Conservation (phyloP, 768 basidiomycete genomes). For the Naganishia antarctica region DNA sequence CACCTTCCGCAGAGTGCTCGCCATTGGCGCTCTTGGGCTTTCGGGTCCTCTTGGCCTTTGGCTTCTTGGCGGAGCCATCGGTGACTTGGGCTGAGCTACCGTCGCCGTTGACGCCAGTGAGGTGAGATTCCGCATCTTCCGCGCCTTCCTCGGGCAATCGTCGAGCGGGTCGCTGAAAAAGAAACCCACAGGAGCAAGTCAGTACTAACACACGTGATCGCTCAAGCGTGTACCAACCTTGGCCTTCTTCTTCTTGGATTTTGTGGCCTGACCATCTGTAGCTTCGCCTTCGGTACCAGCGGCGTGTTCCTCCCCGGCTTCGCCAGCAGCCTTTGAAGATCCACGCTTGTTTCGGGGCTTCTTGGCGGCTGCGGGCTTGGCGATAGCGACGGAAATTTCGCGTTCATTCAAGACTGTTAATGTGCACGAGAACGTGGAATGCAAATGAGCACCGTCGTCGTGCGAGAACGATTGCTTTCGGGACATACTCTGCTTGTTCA, state of each 20-base stretch:
- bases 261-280: constrained; percentile 19
- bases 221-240: constrained; percentile 8
- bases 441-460: neutral
- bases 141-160: constrained; percentile 42
- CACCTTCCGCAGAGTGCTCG: constrained; percentile 8
- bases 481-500: constrained; percentile 42
- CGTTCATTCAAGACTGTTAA: constrained; percentile 41
- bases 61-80: constrained; percentile 23
- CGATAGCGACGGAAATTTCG: constrained; percentile 49
- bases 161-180: constrained; percentile 30
- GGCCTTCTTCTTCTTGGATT: constrained; percentile 27
- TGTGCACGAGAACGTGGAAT: neutral
- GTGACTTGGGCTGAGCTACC: constrained; percentile 24
- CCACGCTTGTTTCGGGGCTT: constrained; percentile 29
- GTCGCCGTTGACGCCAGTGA: constrained; percentile 29
- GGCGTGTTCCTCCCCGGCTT: constrained; percentile 25
- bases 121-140: constrained; percentile 41
- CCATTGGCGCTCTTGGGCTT: constrained; percentile 30
- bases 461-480: too few relatives aligned
- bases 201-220: neutral
- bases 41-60: constrained; percentile 32
- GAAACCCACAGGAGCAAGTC: neutral
- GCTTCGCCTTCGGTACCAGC: constrained; percentile 29
- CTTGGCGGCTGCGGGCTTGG: constrained; percentile 25
- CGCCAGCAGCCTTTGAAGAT: constrained; percentile 32